Conservation (phyloP, 73 alveolate genomes). For the Paramecium tetraurelia region DNA sequence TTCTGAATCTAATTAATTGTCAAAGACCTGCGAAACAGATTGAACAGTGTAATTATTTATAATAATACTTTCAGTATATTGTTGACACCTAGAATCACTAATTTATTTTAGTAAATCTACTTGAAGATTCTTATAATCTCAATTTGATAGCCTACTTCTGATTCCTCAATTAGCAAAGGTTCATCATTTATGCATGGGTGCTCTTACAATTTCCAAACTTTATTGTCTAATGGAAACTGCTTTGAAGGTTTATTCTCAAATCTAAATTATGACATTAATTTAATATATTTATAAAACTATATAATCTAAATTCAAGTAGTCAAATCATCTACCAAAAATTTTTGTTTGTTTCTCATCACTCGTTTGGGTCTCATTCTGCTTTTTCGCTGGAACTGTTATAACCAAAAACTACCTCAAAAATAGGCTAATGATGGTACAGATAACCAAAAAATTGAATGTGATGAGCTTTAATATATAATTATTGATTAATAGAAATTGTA, state of each 20-base stretch:
- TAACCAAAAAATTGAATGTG: too few species aligned
- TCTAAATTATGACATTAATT: neutral
- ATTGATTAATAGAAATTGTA: too few species aligned
- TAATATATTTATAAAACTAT: neutral
- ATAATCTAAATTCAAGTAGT: constrained; percentile 1
- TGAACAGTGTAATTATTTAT: neutral
- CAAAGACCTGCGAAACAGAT: neutral
- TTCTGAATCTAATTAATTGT: neutral
- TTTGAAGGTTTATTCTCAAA: neutral
- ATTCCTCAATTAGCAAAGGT: neutral
- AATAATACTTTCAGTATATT: neutral
- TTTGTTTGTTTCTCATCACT: neutral
- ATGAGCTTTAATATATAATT: too few species aligned
- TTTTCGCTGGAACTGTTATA: constrained; percentile 10
- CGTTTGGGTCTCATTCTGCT: neutral
- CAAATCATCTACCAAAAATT: constrained; percentile 20
- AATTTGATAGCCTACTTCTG: neutral
- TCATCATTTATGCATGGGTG: neutral
- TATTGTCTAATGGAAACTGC: neutral
- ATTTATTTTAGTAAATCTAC: neutral
- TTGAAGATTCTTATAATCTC: neutral
- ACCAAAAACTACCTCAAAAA: constrained; percentile 42
- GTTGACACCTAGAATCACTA: neutral
- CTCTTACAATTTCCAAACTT: neutral
- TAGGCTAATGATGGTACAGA: constrained; percentile 38